phyloP scores from a whole-genome alignment of 169 alveolate species.

The Plasmodium reichenowi region DNA sequence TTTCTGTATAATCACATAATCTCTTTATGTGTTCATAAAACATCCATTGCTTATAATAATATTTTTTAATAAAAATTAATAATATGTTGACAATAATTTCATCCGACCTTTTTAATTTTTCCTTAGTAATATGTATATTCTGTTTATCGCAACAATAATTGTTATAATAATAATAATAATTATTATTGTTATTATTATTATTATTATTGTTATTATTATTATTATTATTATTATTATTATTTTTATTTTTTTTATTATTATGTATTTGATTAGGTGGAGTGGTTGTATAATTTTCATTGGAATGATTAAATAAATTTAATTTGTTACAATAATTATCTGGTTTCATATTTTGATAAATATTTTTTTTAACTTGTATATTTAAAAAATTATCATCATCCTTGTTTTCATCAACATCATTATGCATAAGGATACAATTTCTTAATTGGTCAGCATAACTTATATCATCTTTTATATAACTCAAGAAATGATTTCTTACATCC shows the following conservation, averaged over 20 bases:
- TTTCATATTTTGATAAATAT: neutral
- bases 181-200: neutral
- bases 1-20: conserved; percentile 52
- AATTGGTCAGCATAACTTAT: neutral
- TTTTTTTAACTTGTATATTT: neutral
- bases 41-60: conserved; percentile 63
- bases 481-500: conserved; percentile 55
- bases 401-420: neutral
- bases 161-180: neutral
- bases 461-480: conserved; percentile 15
- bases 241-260: neutral
- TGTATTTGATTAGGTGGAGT: too few relatives aligned
- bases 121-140: neutral
- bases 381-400: neutral
- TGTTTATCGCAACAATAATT: neutral
- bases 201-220: neutral
- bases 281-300: too few relatives aligned
- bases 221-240: neutral
- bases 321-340: neutral
- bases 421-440: conserved; percentile 14
- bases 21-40: conserved; percentile 57
- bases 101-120: neutral
- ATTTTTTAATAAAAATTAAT: conserved; percentile 32
- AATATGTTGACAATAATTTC: conserved; percentile 31
- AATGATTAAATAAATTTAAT: neutral